Evolutionary conservation across 2,329 filamentous ascomycete species (phyloP).

Genomic region (Endothia cerciana): DNA sequence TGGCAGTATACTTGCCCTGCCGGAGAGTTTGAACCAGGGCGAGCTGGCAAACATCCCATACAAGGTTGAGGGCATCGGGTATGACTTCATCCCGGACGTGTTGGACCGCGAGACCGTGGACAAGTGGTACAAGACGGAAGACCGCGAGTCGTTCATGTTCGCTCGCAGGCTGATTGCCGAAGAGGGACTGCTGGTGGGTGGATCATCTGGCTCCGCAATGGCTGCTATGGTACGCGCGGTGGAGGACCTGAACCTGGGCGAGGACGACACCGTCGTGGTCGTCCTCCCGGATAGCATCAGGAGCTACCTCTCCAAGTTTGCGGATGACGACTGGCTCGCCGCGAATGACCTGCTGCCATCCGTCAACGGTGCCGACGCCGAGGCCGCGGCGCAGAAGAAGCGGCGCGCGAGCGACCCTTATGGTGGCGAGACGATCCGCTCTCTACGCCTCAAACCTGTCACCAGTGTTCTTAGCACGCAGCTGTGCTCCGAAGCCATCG

Average conservation of each 20-base stretch:
- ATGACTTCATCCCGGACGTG: slow-evolving; percentile 97
- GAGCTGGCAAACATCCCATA: slow-evolving; percentile 80
- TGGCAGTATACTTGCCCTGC: slow-evolving; percentile 87
- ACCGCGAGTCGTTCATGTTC: slow-evolving; percentile 86
- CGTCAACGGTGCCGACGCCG: slow-evolving; percentile 52
- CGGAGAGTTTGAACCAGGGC: slow-evolving; percentile 74
- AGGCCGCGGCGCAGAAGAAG: slow-evolving; percentile 43
- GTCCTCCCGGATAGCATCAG: slow-evolving; percentile 94
- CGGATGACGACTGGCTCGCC: slow-evolving; percentile 97
- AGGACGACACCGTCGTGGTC: slow-evolving; percentile 88
- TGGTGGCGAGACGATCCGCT: slow-evolving; percentile 75
- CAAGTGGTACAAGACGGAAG: slow-evolving; percentile 98
- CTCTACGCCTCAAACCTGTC: slow-evolving; percentile 89
- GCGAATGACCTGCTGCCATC: slow-evolving; percentile 88
- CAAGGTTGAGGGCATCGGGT: slow-evolving; percentile 98
- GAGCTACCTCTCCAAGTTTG: slow-evolving; percentile 97
- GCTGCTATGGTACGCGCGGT: slow-evolving; percentile 77
- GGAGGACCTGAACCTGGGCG: slow-evolving; percentile 75
- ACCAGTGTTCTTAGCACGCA: slow-evolving; percentile 77
- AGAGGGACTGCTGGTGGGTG: slow-evolving; percentile 91
- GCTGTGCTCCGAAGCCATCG: slow-evolving; percentile 83
- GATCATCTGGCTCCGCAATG: slow-evolving; percentile 91
- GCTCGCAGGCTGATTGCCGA: slow-evolving; percentile 91
- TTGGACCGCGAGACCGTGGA: slow-evolving; percentile 80
- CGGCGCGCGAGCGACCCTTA: slow-evolving; percentile 66